These are phyloP conservation scores for Oligophagozyma castellii DNA, from an alignment of 1,139 yeast species.

Conservation along the genomic window DNA sequence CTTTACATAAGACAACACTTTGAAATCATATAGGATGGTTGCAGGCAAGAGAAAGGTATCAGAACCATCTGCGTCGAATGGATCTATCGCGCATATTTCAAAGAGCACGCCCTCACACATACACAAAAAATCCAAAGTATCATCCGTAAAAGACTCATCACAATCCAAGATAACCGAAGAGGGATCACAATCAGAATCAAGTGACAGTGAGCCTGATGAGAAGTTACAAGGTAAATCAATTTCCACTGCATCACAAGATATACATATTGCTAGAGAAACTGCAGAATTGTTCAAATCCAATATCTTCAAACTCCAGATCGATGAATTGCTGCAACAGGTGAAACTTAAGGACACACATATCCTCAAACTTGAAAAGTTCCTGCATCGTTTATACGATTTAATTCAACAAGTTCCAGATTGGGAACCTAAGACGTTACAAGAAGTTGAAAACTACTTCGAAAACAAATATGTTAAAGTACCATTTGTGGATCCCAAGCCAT, in stretches of 20 bases:
- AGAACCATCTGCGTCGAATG: constrained; percentile 4
- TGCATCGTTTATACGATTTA: constrained; percentile 62
- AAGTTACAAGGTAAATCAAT: constrained; percentile 6
- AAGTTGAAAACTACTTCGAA: constrained; percentile 38
- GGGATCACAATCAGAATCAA: too few species aligned
- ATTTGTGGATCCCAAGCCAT: constrained; percentile 81
- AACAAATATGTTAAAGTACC: constrained; percentile 52
- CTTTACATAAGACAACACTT: too few species aligned
- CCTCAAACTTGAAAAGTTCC: constrained; percentile 54
- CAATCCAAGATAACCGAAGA: too few species aligned
- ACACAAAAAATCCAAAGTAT: too few species aligned
- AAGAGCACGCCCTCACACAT: too few species aligned
- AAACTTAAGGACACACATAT: constrained; percentile 58
- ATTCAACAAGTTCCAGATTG: constrained; percentile 50
- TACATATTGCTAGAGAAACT: constrained; percentile 84
- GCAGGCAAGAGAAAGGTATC: constrained; percentile 8
- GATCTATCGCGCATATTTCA: too few species aligned
- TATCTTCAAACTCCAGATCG: constrained; percentile 87
- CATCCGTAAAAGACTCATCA: too few species aligned
- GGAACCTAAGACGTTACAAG: constrained; percentile 28
- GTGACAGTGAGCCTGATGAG: constrained; percentile 11
- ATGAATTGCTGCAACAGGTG: constrained; percentile 72
- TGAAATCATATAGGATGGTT: too few species aligned
- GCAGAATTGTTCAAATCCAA: constrained; percentile 89
- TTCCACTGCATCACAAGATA: constrained; percentile 67